These are phyloP conservation scores for Cladosporium sp. DNA, from an alignment of 2,329 filamentous ascomycete genomes.

Conservation along the genomic window DNA sequence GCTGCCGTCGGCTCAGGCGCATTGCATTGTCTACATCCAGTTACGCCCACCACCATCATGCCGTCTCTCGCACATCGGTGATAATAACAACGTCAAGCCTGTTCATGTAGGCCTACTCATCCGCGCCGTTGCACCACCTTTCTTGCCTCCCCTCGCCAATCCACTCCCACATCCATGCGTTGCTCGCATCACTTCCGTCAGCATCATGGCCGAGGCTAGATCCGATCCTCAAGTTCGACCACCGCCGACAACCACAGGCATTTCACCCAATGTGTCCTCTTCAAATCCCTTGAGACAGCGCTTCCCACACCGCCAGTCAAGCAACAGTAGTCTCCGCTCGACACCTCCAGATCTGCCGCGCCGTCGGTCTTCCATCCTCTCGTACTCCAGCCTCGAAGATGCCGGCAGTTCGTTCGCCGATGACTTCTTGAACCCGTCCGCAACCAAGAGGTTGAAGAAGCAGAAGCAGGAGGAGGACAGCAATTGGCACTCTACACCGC, in stretches of 20 bases:
- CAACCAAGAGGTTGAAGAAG: conserved; percentile 22
- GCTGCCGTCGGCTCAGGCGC: background rate
- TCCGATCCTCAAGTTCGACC: conserved; percentile 4
- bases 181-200: background rate
- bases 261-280: conserved; percentile 1
- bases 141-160: no score
- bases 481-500: conserved; percentile 72
- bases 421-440: conserved; percentile 57
- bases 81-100: background rate
- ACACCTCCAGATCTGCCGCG: conserved; percentile 35
- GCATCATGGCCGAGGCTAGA: conserved; percentile 10
- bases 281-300: conserved; percentile 16
- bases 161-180: background rate
- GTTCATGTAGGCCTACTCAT: background rate
- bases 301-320: conserved; percentile 17
- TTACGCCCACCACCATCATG: background rate
- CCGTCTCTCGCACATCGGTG: background rate
- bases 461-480: conserved; percentile 52
- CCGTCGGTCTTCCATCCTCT: conserved; percentile 73
- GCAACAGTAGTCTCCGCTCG: conserved; percentile 14
- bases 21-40: background rate
- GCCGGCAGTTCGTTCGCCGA: conserved; percentile 63
- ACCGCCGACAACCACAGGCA: conserved; percentile 2
- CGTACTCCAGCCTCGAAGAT: conserved; percentile 70
- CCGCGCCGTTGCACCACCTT: background rate